Evolutionary conservation across 768 basidiomycete genomes (phyloP), one percentile per base, ranked within the genome.

Genomic region (Tricholoma furcatifolium): DNA sequence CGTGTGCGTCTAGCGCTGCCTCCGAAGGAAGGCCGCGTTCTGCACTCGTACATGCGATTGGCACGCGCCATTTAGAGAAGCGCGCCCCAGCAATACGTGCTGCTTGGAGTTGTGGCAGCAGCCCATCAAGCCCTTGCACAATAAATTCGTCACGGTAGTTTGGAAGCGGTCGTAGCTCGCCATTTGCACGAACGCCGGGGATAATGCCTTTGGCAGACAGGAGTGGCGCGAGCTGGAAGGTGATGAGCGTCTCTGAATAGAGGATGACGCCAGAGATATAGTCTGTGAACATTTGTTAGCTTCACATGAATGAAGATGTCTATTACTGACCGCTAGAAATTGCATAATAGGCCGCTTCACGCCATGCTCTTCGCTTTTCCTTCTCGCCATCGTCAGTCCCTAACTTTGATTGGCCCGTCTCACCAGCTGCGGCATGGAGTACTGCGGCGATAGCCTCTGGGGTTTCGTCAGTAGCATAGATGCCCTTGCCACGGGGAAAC

Each of bases 381-480:
- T 54, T 66, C 18, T 71, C 69, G 56, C 74, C 70, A 41, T 69
- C 69, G 34, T 72, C 73, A 1, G 68, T 59, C 51, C 59, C 65
- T 20, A 54, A 49, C 48, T 66, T 63, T 30, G 61, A 54, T 39
- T 65, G 60, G 12, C 48, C 63, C 23, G 55, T 57, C 10, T 58
- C 62, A n/a, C 65, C 69, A 32, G 63, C 62, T 2, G 72, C 73
- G 45, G 69, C 66, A n/a, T 67, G 60, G 7, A 81, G 61, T 21
- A 73, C 66, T 2, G 65, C 68, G 31, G 69, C 70, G 38, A 79
- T 74, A 10, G 60, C 71, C 20, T 76, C 70, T n/a, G 76, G 73
- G 15, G 75, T 68, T 56, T 81, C 78, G 55, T 81, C 80, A 8
- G 79, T 80, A 10, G 80, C 80, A 48, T 81, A 81, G 27, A 81